Conservation (phyloP, 352 stramenopile genomes). For the Pythium periplocum region DNA sequence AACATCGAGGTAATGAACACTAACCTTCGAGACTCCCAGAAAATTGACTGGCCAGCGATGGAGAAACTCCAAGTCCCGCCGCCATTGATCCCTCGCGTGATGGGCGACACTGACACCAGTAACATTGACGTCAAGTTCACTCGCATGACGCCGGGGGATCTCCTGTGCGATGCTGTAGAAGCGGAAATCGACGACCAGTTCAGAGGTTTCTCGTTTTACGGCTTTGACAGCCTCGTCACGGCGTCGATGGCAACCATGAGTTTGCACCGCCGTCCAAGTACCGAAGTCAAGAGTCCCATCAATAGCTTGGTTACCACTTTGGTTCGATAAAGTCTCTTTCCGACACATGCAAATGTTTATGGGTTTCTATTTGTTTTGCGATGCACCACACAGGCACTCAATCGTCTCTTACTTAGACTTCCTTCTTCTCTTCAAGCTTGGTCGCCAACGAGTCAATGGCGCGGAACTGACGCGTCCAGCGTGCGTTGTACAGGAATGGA, state of each 20-base stretch:
- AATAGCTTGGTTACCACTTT: too few relatives aligned
- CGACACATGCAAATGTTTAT: too few relatives aligned
- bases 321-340: too few relatives aligned
- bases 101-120: conserved; percentile 86
- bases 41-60: conserved; percentile 92
- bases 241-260: conserved; percentile 11
- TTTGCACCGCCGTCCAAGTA: too few relatives aligned
- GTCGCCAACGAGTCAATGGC: conserved; percentile 90
- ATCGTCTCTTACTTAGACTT: conserved; percentile 21
- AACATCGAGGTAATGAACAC: too few relatives aligned
- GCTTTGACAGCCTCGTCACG: conserved; percentile 28
- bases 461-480: conserved; percentile 94
- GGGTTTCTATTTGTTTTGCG: too few relatives aligned
- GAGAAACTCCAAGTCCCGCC: conserved; percentile 87
- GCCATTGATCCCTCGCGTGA: conserved; percentile 86
- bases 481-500: conserved; percentile 96
- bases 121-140: conserved; percentile 95
- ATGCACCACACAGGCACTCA: too few relatives aligned
- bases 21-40: conserved; percentile 9
- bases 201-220: conserved; percentile 72
- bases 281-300: too few relatives aligned
- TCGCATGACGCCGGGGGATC: conserved; percentile 50
- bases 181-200: conserved; percentile 56
- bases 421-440: conserved; percentile 73
- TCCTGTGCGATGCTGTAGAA: conserved; percentile 40